Evolutionary conservation across 306 rosid species (phyloP), one percentile per base, ranked within the genome.

Genomic region (Castanopsis chinensis): DNA sequence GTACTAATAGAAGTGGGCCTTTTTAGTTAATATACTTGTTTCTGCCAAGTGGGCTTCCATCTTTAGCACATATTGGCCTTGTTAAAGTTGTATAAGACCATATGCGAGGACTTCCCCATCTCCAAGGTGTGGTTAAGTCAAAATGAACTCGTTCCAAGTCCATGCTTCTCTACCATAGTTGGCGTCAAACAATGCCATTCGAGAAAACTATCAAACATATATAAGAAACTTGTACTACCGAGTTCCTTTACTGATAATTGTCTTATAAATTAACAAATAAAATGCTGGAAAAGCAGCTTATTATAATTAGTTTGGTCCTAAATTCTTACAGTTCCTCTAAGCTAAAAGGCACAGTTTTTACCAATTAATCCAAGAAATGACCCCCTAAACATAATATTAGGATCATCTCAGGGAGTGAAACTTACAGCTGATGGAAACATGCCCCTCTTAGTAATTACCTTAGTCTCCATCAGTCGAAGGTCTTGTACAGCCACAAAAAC

Each of bases 401-500:
- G 71, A 78, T 74, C 85, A 76, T 78, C 77, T 78, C 82, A 63
- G 69, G 45, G 73, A 70, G 20, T 70, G 67, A 72, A 81, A 32
- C 83, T 33, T 23, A 28, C 14, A 56, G 51, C 37, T 58, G 43
- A 69, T 77, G 81, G 83, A 82, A 76, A 11, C 52, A 70, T 25
- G 74, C 73, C 73, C 68, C 57, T 75, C 74, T 69, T 27, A 73
- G 69, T 63, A 59, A 33, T 78, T 61, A 73, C 71, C 71, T 89
- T 83, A 96, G 28, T 91, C 94, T 74, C 87, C 98, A 30, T 82
- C 79, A 37, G 90, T 83, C 35, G 89, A 71, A 52, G 98, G 90
- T 89, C 86, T 90, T 72, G 90, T 69, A 80, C 93, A 91, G 75
- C 94, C 98, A 81, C 98, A 88, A 67, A 88, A 84, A 45, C 94